Conservation (phyloP, 768 basidiomycete species). For the Pleurotus cornucopiae region DNA sequence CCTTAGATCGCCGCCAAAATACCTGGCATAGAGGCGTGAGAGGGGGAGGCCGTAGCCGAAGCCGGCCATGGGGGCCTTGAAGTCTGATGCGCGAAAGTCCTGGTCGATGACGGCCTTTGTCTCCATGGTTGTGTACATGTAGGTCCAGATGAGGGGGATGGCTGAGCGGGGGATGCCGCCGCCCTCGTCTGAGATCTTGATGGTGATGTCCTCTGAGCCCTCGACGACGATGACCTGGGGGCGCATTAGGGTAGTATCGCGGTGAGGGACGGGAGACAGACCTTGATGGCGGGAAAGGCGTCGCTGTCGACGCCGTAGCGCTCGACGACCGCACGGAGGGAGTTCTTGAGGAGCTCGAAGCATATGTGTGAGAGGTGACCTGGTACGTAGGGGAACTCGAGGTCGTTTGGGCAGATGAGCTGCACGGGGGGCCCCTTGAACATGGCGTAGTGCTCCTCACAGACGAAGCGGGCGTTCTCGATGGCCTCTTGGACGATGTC, state of each 20-base stretch:
- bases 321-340: constrained; percentile 93
- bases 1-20: constrained; percentile 90
- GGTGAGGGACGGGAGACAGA: constrained; percentile 20
- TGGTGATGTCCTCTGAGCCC: constrained; percentile 97
- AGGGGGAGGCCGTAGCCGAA: constrained; percentile 93
- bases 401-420: constrained; percentile 84
- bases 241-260: too few species aligned
- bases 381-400: constrained; percentile 92
- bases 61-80: constrained; percentile 97
- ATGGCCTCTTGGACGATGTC: constrained; percentile 99
- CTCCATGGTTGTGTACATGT: constrained; percentile 92
- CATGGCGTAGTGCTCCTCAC: constrained; percentile 95
- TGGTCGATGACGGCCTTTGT: constrained; percentile 60
- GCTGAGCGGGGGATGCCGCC: constrained; percentile 89
- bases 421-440: constrained; percentile 96
- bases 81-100: constrained; percentile 82
- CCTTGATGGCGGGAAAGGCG: constrained; percentile 85
- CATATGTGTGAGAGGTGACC: constrained; percentile 95
- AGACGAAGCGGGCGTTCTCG: constrained; percentile 92
- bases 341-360: constrained; percentile 98
- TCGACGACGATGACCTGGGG: constrained; percentile 69
- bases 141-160: constrained; percentile 96
- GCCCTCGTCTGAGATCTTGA: constrained; percentile 98
- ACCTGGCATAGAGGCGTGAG: constrained; percentile 90
- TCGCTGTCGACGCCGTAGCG: constrained; percentile 78